These are phyloP conservation scores for Antitrichia curtipendula DNA, from an alignment of 225 moss, liverwort and hornwort genomes.

Conservation along the genomic window DNA sequence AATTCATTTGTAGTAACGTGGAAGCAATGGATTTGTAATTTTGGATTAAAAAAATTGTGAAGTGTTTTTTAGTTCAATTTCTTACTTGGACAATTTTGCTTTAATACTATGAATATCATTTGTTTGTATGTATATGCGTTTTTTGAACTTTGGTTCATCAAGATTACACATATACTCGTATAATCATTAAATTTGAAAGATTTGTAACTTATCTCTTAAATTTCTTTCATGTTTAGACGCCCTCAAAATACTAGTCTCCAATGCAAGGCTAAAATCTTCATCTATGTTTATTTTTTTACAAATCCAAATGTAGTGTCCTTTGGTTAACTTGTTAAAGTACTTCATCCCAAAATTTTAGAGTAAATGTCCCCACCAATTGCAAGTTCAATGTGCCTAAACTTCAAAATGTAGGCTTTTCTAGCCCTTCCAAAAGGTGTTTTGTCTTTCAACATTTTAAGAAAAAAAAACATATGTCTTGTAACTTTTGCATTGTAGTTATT, in stretches of 20 bases:
- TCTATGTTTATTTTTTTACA: neutral
- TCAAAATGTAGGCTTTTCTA: neutral
- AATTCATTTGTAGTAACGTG: rapidly evolving
- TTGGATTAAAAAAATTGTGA: neutral
- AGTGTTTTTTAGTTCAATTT: neutral
- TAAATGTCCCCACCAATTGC: neutral
- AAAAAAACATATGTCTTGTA: no score
- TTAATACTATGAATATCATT: no score
- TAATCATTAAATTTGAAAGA: neutral
- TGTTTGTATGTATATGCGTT: neutral
- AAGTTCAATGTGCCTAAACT: neutral
- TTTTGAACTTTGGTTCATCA: neutral
- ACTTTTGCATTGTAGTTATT: no score
- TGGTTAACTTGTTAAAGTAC: neutral
- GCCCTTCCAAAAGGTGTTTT: neutral
- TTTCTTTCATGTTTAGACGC: no score
- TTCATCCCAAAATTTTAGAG: rapidly evolving
- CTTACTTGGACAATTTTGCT: no score
- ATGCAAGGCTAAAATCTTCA: neutral
- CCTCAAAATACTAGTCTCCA: neutral
- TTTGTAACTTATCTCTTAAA: neutral
- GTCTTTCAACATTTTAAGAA: neutral
- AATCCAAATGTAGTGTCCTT: rapidly evolving
- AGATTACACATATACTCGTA: neutral
- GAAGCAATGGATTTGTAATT: neutral